Percentiles rank a stretch among this genome's conserved stretches.
Conservation (phyloP, 164 flowering plant genomes). For the Umbilicus rupestris region DNA sequence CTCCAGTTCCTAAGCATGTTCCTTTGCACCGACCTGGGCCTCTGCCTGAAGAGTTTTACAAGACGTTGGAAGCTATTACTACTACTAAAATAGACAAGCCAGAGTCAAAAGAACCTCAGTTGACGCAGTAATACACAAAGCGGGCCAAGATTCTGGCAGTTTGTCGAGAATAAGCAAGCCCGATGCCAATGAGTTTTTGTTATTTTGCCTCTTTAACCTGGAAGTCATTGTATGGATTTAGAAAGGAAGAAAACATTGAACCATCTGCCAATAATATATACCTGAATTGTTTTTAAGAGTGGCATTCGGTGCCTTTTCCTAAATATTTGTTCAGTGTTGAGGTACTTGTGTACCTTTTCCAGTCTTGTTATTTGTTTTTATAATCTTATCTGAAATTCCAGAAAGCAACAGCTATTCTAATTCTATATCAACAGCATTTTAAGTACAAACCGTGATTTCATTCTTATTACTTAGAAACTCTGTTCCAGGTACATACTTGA, state of each 20-base stretch:
- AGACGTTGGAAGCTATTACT: constrained; percentile 53
- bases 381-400: too few relatives aligned
- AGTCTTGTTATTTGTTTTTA: too few relatives aligned
- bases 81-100: constrained; percentile 25
- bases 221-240: neutral
- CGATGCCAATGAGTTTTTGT: neutral
- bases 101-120: neutral
- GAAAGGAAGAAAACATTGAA: neutral
- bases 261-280: neutral
- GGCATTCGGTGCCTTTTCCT: too few relatives aligned
- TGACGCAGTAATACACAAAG: neutral
- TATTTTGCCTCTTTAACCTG: neutral
- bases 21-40: constrained; percentile 84
- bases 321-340: too few relatives aligned
- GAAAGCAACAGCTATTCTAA: too few relatives aligned
- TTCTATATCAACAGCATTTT: too few relatives aligned
- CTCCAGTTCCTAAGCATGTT: constrained; percentile 83
- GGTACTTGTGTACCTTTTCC: too few relatives aligned
- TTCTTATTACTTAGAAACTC: too few relatives aligned
- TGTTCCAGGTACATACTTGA: too few relatives aligned
- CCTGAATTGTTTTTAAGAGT: too few relatives aligned
- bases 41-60: constrained; percentile 78
- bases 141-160: neutral
- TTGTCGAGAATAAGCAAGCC: neutral
- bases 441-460: too few relatives aligned